phyloP scores from a whole-genome alignment of 2,329 filamentous ascomycete species.

The Allantophomopsis lycopodina region DNA sequence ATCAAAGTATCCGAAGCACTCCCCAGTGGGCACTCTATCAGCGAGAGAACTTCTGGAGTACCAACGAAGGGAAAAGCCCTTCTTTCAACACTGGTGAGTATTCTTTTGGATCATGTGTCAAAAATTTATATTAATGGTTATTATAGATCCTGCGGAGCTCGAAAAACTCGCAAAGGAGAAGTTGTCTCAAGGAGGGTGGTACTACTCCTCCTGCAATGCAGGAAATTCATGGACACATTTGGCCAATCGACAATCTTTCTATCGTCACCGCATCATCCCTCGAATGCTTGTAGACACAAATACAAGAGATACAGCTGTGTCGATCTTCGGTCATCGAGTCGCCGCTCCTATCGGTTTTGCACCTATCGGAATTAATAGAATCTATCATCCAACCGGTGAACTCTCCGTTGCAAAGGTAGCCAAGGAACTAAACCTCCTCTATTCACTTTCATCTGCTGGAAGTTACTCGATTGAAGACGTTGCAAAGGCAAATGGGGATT shows the following conservation, averaged over 20 bases:
- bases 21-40: slow-evolving; percentile 41
- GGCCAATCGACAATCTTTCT: slow-evolving; percentile 50
- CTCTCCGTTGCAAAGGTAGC: slow-evolving; percentile 44
- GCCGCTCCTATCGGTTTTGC: slow-evolving; percentile 50
- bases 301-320: slow-evolving; percentile 37
- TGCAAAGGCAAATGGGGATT: slow-evolving; percentile 35
- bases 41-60: slow-evolving; percentile 37
- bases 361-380: slow-evolving; percentile 51
- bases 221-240: slow-evolving; percentile 34
- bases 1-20: slow-evolving; percentile 31
- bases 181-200: slow-evolving; percentile 40
- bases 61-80: slow-evolving; percentile 31
- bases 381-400: slow-evolving; percentile 45
- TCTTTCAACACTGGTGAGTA: slow-evolving; percentile 31
- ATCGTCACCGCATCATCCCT: slow-evolving; percentile 47
- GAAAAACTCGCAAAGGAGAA: slow-evolving; percentile 41
- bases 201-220: slow-evolving; percentile 42
- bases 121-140: too few species aligned
- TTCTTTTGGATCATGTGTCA: too few species aligned
- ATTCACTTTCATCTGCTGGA: slow-evolving; percentile 44
- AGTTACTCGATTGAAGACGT: slow-evolving; percentile 39
- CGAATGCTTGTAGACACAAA: slow-evolving; percentile 48
- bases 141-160: slow-evolving; percentile 40
- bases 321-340: slow-evolving; percentile 45
- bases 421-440: slow-evolving; percentile 41